Conservation (phyloP, 768 basidiomycete species). For the Epithele typhae region DNA sequence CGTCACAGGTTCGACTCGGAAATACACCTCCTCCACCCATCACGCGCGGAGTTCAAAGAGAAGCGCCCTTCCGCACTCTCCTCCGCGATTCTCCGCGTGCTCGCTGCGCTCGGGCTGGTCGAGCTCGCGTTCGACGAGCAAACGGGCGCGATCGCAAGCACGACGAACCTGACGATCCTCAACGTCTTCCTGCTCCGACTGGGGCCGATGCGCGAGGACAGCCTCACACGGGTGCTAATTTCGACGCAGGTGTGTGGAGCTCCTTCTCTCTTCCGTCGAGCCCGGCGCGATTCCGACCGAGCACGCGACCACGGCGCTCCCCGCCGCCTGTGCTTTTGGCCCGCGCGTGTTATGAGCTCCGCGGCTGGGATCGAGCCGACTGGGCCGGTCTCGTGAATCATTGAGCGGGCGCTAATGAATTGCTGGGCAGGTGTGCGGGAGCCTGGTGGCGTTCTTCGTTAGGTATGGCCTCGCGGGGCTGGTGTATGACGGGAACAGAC, state of each 20-base stretch:
- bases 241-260: conserved; percentile 56
- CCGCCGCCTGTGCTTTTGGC: too few species aligned
- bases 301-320: too few species aligned
- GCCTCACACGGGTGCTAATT: conserved; percentile 70
- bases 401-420: too few species aligned
- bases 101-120: conserved; percentile 64
- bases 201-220: conserved; percentile 84
- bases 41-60: conserved; percentile 55
- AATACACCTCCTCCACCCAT: conserved; percentile 77
- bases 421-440: conserved; percentile 61
- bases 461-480: conserved; percentile 88
- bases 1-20: conserved; percentile 62
- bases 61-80: conserved; percentile 54
- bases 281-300: too few species aligned
- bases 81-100: conserved; percentile 47
- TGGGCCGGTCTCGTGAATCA: too few species aligned
- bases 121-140: conserved; percentile 52
- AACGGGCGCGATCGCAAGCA: conserved; percentile 57
- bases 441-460: conserved; percentile 76
- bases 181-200: conserved; percentile 78
- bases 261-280: too few species aligned
- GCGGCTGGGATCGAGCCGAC: not conserved
- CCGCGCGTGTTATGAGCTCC: too few species aligned
- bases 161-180: conserved; percentile 88
- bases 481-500: conserved; percentile 88